Conservation (phyloP, 768 basidiomycete genomes). For the Termitomyces sp. region DNA sequence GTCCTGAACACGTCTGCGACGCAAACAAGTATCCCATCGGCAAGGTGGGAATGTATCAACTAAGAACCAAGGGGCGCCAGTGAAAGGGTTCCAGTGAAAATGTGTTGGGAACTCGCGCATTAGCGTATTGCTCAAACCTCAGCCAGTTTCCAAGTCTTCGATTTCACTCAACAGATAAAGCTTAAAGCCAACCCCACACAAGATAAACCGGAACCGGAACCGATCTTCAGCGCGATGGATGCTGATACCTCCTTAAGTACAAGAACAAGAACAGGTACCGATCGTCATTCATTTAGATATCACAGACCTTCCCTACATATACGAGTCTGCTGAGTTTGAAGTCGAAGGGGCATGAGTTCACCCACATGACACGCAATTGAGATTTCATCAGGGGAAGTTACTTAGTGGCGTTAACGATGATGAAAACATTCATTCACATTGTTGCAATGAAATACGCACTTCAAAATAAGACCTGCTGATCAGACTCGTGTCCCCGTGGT, state of each 20-base stretch:
- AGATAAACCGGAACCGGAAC: not conserved
- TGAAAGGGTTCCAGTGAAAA: no score
- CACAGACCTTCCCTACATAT: not conserved
- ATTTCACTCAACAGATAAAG: not conserved
- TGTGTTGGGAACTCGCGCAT: not conserved
- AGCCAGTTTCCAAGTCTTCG: not conserved
- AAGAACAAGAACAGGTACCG: not conserved
- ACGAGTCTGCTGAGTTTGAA: not conserved
- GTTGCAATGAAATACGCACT: not conserved
- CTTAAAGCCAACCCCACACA: not conserved
- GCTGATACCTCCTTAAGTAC: not conserved
- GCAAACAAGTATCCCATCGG: not conserved
- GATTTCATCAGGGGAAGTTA: not conserved
- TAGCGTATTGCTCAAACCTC: no score
- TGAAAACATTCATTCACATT: not conserved
- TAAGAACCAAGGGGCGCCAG: not conserved
- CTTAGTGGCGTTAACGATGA: not conserved
- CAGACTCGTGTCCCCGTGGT: not conserved
- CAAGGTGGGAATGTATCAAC: not conserved
- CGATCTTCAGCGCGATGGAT: no score
- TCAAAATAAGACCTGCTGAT: constrained; percentile 5
- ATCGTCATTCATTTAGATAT: not conserved
- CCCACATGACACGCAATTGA: not conserved
- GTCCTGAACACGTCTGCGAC: no score
- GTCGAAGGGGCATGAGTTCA: not conserved